Conservation (phyloP, 768 basidiomycete genomes). For the Kwoniella newhampshirensis region DNA sequence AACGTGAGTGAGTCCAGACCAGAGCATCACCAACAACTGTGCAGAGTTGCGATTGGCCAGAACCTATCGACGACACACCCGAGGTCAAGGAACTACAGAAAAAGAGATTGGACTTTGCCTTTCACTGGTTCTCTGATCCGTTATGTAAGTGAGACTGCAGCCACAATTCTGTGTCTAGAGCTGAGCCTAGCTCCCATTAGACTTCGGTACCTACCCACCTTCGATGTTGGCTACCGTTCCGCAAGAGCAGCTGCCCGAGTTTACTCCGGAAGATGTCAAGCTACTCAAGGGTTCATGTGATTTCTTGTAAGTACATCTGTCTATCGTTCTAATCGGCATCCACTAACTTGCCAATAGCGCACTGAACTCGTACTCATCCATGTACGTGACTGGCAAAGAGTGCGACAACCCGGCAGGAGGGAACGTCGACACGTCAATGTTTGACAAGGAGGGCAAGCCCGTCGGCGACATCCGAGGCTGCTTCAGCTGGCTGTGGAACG, state of each 20-base stretch:
- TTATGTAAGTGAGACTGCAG: conserved; percentile 12
- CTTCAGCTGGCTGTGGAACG: too few relatives aligned
- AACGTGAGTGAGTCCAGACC: conserved; percentile 24
- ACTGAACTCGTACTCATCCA: too few relatives aligned
- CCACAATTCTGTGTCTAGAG: neutral
- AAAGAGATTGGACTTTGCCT: conserved; percentile 12
- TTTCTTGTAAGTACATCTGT: conserved; percentile 10
- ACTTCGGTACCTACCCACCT: too few relatives aligned
- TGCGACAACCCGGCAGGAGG: too few relatives aligned
- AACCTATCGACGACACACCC: conserved; percentile 22
- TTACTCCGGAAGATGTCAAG: conserved; percentile 39
- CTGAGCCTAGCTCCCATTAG: too few relatives aligned
- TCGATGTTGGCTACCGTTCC: too few relatives aligned
- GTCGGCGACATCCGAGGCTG: too few relatives aligned
- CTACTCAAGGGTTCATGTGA: conserved; percentile 38
- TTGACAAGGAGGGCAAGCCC: too few relatives aligned
- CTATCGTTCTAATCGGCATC: neutral
- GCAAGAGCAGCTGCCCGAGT: conserved; percentile 21
- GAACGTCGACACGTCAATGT: too few relatives aligned
- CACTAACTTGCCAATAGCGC: too few relatives aligned
- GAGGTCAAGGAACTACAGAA: conserved; percentile 29
- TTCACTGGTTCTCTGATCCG: conserved; percentile 37
- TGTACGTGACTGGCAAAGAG: too few relatives aligned
- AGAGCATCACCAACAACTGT: conserved; percentile 6
- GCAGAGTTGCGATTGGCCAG: conserved; percentile 28